These are phyloP conservation scores for Aspergillus sparsus DNA, from an alignment of 495 filamentous ascomycete species.

Conservation along the genomic window DNA sequence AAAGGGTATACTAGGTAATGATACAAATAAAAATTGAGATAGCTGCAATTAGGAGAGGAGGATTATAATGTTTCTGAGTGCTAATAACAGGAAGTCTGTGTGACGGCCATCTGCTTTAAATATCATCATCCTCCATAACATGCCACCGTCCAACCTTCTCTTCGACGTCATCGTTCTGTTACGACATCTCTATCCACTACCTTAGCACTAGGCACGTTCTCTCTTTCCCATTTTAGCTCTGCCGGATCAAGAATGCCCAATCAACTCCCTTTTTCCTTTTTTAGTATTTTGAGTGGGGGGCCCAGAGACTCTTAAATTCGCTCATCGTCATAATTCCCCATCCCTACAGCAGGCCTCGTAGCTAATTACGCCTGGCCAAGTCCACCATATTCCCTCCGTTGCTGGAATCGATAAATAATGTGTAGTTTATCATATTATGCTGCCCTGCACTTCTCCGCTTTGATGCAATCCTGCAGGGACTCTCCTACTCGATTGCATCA, in stretches of 20 bases:
- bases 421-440: slow-evolving; percentile 3
- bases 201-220: neutral
- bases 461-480: slow-evolving; percentile 17
- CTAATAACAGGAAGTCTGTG: neutral
- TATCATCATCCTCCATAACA: neutral
- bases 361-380: slow-evolving; percentile 27
- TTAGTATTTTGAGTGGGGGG: slow-evolving; percentile 4
- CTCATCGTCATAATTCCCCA: slow-evolving; percentile 10
- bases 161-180: slow-evolving; percentile 23
- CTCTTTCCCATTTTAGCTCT: neutral
- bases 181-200: slow-evolving; percentile 3
- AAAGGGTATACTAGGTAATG: no score
- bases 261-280: neutral
- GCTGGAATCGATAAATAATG: slow-evolving; percentile 14
- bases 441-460: slow-evolving; percentile 2
- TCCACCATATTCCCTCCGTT: slow-evolving; percentile 1
- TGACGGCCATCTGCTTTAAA: neutral
- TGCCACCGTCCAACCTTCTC: slow-evolving; percentile 10
- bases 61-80: neutral
- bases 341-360: neutral
- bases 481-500: slow-evolving; percentile 23
- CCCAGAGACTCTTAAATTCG: slow-evolving; percentile 3
- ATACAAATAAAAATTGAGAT: neutral
- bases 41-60: neutral
- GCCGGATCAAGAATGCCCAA: neutral